phyloP scores from a whole-genome alignment of 2,329 filamentous ascomycete genomes.

The Aureobasidium pullulans region DNA sequence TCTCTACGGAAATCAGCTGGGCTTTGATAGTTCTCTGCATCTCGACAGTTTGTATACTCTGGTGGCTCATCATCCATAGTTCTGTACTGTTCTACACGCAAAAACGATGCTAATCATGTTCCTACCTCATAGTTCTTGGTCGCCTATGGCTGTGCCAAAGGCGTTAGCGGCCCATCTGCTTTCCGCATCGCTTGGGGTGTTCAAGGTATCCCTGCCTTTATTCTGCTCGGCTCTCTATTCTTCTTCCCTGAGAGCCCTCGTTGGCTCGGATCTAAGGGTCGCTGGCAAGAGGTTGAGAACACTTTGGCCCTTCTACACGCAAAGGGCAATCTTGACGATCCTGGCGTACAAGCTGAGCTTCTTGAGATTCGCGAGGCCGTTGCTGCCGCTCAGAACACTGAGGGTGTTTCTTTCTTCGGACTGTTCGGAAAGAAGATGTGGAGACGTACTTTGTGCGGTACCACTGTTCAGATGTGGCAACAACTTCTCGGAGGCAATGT shows the following conservation, averaged over 20 bases:
- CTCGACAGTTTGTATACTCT: no score
- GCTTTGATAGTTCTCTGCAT: no score
- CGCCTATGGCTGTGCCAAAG: constrained; percentile 53
- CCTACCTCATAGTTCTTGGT: constrained; percentile 50
- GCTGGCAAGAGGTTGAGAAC: constrained; percentile 37
- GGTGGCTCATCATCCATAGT: no score
- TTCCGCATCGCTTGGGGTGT: constrained; percentile 57
- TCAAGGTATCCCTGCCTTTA: constrained; percentile 37
- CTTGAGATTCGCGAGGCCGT: constrained; percentile 37
- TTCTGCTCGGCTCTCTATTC: constrained; percentile 38
- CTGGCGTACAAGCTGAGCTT: constrained; percentile 41
- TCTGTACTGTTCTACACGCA: no score
- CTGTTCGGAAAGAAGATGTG: constrained; percentile 47
- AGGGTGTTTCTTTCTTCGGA: constrained; percentile 32
- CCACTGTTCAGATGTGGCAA: constrained; percentile 52
- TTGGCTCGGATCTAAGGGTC: constrained; percentile 42
- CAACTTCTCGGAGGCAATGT: constrained; percentile 34
- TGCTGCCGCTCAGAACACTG: constrained; percentile 32
- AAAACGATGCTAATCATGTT: no score
- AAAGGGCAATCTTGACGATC: constrained; percentile 35
- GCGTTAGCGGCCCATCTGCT: constrained; percentile 43
- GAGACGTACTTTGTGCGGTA: constrained; percentile 49
- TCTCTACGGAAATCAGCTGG: no score
- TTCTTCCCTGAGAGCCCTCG: constrained; percentile 41
- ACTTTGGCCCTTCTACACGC: constrained; percentile 39